phyloP scores from a whole-genome alignment of 768 basidiomycete genomes.

The Harrya chromipes region DNA sequence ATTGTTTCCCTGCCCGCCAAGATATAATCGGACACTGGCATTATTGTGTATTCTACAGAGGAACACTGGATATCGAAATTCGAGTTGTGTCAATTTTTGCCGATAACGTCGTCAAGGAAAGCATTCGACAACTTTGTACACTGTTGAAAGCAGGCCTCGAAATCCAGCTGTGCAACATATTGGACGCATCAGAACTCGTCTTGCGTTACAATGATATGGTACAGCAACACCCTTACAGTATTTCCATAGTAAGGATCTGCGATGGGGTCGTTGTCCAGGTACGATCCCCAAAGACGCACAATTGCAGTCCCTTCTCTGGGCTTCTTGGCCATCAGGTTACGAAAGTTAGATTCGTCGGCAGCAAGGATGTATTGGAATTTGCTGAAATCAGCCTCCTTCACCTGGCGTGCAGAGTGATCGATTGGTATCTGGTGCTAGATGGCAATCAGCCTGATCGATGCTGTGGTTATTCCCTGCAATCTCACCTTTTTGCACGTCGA shows the following conservation, averaged over 20 bases:
- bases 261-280: slow-evolving; percentile 66
- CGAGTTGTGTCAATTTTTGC: slow-evolving; percentile 22
- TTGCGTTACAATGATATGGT: background rate
- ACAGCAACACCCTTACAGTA: slow-evolving; percentile 38
- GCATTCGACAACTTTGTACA: slow-evolving; percentile 73
- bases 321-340: slow-evolving; percentile 51
- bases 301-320: slow-evolving; percentile 56
- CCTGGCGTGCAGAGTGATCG: slow-evolving; percentile 62
- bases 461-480: background rate
- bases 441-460: slow-evolving; percentile 1
- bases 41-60: slow-evolving; percentile 7
- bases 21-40: background rate
- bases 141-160: slow-evolving; percentile 76
- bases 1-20: background rate
- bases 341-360: slow-evolving; percentile 75
- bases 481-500: slow-evolving; percentile 67
- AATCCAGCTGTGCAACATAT: slow-evolving; percentile 50
- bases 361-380: slow-evolving; percentile 84
- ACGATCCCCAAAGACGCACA: slow-evolving; percentile 79
- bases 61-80: background rate
- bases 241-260: slow-evolving; percentile 85
- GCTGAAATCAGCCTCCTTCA: slow-evolving; percentile 62
- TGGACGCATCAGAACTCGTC: slow-evolving; percentile 3
- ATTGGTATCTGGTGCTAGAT: slow-evolving; percentile 73
- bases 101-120: slow-evolving; percentile 66